Evolutionary conservation across 2,329 filamentous ascomycete genomes (phyloP), one percentile per base, ranked within the genome.

Genomic region (Aspergillus spinulosporus): DNA sequence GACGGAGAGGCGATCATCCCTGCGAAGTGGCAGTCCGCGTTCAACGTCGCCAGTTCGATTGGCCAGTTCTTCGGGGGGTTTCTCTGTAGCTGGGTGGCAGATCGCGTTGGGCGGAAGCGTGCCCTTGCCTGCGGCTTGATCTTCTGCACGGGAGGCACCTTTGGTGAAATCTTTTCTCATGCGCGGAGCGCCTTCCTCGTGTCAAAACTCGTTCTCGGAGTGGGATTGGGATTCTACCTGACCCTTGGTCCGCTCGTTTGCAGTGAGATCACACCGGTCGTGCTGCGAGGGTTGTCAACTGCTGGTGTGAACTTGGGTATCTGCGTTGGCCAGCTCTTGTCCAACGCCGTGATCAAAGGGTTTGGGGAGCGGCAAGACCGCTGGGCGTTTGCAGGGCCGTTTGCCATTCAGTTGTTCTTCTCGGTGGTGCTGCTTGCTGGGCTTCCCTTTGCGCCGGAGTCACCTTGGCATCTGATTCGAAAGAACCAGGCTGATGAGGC

Each of bases 241-340:
- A 47, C 44, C 4, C 28, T 47, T 3, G 44, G 28, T 5, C 44
- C 44, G 4, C 44, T 47, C 5, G 8, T 32, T 3, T 32, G 26
- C 26, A 32, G 28, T 14, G 44, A 47, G 12, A 32, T 47, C 8
- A 14, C 44, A 15, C 44, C 44, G 2, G 44, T 47, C 28, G 29
- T 32, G 3, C 9, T 47, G 28, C 44, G 44, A 7, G 44, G 44
- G 3, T 14, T 47, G 12, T 32, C 44, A 4, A 32, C 28, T 5
- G 26, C 44, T 12, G 44, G 44, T 8, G 44, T 47, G 4, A 47
- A 47, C 12, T 34, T 47, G 44, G 44, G 44, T n/a, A 47, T 47
- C 6, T 32, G 28, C 8, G 8, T 47, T 14, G 44, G 44, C 44
- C 44, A 47, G 12, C 44, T 47, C 44, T 7, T 47, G 28, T 47